These are phyloP conservation scores for Wickerhamiella allomyrinae DNA, from an alignment of 805 yeast species.

Conservation along the genomic window DNA sequence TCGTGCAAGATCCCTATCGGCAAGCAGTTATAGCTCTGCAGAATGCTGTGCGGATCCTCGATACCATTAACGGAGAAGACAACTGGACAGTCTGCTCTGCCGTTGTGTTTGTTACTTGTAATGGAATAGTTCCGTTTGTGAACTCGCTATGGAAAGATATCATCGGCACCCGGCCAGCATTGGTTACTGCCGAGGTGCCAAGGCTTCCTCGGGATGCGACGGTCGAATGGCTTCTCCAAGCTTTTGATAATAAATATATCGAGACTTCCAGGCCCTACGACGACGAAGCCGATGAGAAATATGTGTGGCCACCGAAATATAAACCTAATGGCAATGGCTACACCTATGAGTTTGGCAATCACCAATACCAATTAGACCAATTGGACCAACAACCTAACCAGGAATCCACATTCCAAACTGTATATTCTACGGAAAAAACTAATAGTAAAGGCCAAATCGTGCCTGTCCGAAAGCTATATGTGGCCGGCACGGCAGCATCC, in stretches of 20 bases:
- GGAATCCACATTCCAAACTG: not conserved
- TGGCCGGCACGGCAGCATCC: not conserved
- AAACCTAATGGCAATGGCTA: not conserved
- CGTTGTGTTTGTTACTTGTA: slow-evolving; percentile 41
- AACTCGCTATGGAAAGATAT: slow-evolving; percentile 8
- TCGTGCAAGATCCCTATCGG: slow-evolving; percentile 23
- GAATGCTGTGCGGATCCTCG: slow-evolving; percentile 52
- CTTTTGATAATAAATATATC: slow-evolving; percentile 13
- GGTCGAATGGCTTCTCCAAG: slow-evolving; percentile 20
- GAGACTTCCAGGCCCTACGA: slow-evolving; percentile 12
- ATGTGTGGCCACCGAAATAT: not conserved
- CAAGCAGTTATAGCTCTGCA: slow-evolving; percentile 52
- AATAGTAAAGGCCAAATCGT: not conserved
- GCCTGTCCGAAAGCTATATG: not conserved
- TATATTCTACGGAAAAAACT: not conserved
- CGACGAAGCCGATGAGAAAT: slow-evolving; percentile 15
- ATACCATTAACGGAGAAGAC: slow-evolving; percentile 32
- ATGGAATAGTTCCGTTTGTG: slow-evolving; percentile 1
- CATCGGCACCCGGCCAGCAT: slow-evolving; percentile 6
- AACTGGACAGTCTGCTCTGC: slow-evolving; percentile 29
- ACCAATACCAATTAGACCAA: not conserved
- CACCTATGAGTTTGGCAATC: not conserved
- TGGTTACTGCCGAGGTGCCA: slow-evolving; percentile 15
- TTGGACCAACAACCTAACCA: not conserved
- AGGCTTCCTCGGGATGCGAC: slow-evolving; percentile 20